Percentiles rank a stretch among this genome's conserved stretches.
Conservation (phyloP, 2,329 filamentous ascomycete genomes). For the Oidium heveae region DNA sequence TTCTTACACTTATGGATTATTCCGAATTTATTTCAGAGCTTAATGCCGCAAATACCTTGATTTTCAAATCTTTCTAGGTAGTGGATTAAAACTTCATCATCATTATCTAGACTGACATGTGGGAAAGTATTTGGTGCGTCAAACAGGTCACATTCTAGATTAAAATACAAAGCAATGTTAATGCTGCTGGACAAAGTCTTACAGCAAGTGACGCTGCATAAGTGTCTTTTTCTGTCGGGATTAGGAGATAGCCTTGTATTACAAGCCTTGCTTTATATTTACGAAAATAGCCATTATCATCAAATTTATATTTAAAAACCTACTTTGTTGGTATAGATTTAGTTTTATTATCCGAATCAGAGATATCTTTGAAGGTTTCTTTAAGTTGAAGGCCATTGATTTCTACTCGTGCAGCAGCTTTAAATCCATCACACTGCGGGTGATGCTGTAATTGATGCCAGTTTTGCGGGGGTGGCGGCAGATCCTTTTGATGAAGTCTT, state of each 20-base stretch:
- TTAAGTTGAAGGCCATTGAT: neutral
- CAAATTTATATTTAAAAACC: slow-evolving; percentile 11
- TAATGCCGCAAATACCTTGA: neutral
- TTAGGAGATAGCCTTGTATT: slow-evolving; percentile 5
- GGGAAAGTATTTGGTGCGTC: neutral
- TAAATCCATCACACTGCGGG: neutral
- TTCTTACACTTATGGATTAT: too few species aligned
- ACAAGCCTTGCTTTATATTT: slow-evolving; percentile 2
- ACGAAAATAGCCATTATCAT: slow-evolving; percentile 7
- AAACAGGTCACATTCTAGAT: neutral
- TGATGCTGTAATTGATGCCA: neutral
- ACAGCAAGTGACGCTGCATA: neutral
- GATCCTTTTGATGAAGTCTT: neutral
- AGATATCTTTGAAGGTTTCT: neutral
- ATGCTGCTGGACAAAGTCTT: neutral
- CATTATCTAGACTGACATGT: neutral
- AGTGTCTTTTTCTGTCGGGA: slow-evolving; percentile 2
- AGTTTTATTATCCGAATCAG: neutral
- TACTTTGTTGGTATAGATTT: slow-evolving; percentile 2
- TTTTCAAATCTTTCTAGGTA: neutral
- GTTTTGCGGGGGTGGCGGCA: neutral
- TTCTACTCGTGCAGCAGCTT: neutral
- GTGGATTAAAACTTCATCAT: neutral
- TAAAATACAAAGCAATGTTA: neutral
- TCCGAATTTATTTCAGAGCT: too few species aligned